These are phyloP conservation scores for Plasmodium blacklocki DNA, from an alignment of 169 alveolate species.

Conservation along the genomic window DNA sequence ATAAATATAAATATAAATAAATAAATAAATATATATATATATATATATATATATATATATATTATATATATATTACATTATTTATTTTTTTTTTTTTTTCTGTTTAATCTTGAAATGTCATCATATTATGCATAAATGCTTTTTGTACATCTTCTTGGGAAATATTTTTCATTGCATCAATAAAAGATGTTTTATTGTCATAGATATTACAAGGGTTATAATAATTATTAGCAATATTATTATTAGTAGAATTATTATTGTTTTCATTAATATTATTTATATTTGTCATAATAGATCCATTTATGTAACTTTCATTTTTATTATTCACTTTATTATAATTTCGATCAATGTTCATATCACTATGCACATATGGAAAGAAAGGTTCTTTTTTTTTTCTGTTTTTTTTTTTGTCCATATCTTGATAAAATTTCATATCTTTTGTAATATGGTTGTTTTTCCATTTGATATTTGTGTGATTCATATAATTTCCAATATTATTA, in stretches of 20 bases:
- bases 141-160: not conserved
- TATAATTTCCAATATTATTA: not conserved
- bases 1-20: not conserved
- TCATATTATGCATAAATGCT: slow-evolving; percentile 1
- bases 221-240: not conserved
- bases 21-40: not conserved
- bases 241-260: not conserved
- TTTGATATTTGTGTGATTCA: not conserved
- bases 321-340: slow-evolving; percentile 11
- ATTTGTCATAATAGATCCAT: not conserved
- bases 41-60: not conserved
- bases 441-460: not conserved
- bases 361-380: not conserved
- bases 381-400: slow-evolving; percentile 13
- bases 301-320: not conserved
- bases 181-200: not conserved
- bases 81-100: not conserved
- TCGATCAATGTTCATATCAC: slow-evolving; percentile 18
- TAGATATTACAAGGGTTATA: not conserved
- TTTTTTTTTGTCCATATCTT: not conserved
- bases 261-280: slow-evolving; percentile 2
- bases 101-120: slow-evolving; percentile 6
- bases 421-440: not conserved
- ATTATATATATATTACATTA: not conserved
- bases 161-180: not conserved